Conservation (phyloP, 2,329 filamentous ascomycete species). For the Metarhizium guizhouense region DNA sequence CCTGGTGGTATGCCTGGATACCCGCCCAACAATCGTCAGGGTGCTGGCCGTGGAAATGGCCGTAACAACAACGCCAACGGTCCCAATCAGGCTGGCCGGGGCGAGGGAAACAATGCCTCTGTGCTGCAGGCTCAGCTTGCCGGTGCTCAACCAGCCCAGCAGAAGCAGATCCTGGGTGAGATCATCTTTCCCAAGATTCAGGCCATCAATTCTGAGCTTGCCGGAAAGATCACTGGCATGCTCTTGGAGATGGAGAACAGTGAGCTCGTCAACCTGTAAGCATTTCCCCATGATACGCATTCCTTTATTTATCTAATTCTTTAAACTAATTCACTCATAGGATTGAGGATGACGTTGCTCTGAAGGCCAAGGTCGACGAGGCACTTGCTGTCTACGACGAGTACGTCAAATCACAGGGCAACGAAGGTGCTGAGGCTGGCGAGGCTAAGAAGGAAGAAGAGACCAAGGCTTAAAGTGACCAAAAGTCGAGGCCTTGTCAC, state of each 20-base stretch:
- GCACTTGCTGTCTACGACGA: constrained; percentile 96
- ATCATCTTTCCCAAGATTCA: constrained; percentile 98
- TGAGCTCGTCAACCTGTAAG: constrained; percentile 93
- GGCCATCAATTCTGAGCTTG: constrained; percentile 85
- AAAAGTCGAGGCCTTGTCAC: neutral
- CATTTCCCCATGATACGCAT: constrained; percentile 10
- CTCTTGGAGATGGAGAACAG: constrained; percentile 97
- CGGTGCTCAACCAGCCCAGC: constrained; percentile 56
- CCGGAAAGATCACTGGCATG: constrained; percentile 99
- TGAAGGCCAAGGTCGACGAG: constrained; percentile 94
- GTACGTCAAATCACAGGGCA: constrained; percentile 81
- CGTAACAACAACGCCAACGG: constrained; percentile 36
- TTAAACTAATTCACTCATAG: constrained; percentile 33
- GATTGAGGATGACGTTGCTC: constrained; percentile 79
- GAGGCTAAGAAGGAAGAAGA: constrained; percentile 42
- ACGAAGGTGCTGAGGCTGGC: constrained; percentile 22
- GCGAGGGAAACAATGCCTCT: constrained; percentile 20
- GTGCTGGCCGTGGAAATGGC: constrained; percentile 36
- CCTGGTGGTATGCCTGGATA: constrained; percentile 44
- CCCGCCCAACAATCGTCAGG: constrained; percentile 46
- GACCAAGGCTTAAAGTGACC: constrained; percentile 29
- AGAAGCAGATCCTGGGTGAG: constrained; percentile 98
- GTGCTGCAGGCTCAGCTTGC: constrained; percentile 51
- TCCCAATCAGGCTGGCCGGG: constrained; percentile 39
- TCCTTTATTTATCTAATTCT: constrained; percentile 8